Conservation (phyloP, 129 eudicot genomes). For the sunflower (Helianthus annuus) region HanXRQr2.0-SUNRISE NC_035434.2:157084729-157085228, state of each 20-base stretch:
- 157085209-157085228: slow-evolving; percentile 59
- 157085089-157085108: slow-evolving; percentile 69
- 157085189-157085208: slow-evolving; percentile 71
- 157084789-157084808: slow-evolving; percentile 61
- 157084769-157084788: slow-evolving; percentile 55
- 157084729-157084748: slow-evolving; percentile 77
- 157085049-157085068: slow-evolving; percentile 70
- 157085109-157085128: slow-evolving; percentile 56
- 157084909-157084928: slow-evolving; percentile 59
- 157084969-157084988: slow-evolving; percentile 51
- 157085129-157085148: slow-evolving; percentile 51
- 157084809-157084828: slow-evolving; percentile 70
- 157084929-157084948: slow-evolving; percentile 79
- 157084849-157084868: slow-evolving; percentile 46
- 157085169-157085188: slow-evolving; percentile 66
- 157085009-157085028: slow-evolving; percentile 41
- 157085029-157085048: slow-evolving; percentile 56
- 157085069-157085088: slow-evolving; percentile 58
- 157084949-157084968: slow-evolving; percentile 70
- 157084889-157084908: slow-evolving; percentile 87
- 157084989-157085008: slow-evolving; percentile 88
- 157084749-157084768: slow-evolving; percentile 62
- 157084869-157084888: slow-evolving; percentile 73
- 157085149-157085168: slow-evolving; percentile 51
- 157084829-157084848: slow-evolving; percentile 66